These are phyloP conservation scores for Melanopsichium pennsylvanicum DNA, from an alignment of 1,284 basidiomycete species.

Conservation along the genomic window DNA sequence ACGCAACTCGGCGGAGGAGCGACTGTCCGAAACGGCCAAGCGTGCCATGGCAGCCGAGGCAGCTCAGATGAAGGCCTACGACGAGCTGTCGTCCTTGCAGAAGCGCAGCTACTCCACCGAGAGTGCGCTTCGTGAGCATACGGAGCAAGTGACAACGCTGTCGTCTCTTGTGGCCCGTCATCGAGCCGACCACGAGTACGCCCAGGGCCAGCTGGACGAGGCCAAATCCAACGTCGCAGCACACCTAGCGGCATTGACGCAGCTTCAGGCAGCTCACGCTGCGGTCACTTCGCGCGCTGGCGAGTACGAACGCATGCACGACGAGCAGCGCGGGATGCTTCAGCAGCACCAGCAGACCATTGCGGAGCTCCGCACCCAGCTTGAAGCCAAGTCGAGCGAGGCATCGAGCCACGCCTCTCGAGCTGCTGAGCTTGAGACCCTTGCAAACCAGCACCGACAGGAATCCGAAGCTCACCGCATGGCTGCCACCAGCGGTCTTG, in stretches of 20 bases:
- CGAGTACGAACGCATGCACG: conserved; percentile 80
- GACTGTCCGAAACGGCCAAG: conserved; percentile 79
- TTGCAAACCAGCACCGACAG: conserved; percentile 70
- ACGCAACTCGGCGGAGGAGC: conserved; percentile 80
- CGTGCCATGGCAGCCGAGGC: conserved; percentile 85
- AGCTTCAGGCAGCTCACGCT: conserved; percentile 79
- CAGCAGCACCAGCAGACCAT: conserved; percentile 71
- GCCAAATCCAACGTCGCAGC: conserved; percentile 72
- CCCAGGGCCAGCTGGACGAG: conserved; percentile 77
- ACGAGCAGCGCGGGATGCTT: conserved; percentile 54
- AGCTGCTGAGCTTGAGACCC: conserved; percentile 79
- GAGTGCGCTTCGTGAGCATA: conserved; percentile 77
- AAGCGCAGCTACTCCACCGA: conserved; percentile 75
- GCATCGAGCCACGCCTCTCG: conserved; percentile 71
- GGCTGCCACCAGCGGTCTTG: conserved; percentile 56
- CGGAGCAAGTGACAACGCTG: conserved; percentile 78
- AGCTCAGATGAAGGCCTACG: conserved; percentile 75
- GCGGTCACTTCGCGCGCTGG: conserved; percentile 79
- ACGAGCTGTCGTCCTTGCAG: conserved; percentile 79
- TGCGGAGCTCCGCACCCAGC: conserved; percentile 77
- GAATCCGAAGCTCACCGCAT: conserved; percentile 60
- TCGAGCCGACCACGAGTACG: conserved; percentile 78
- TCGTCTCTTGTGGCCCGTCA: conserved; percentile 79
- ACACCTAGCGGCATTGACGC: conserved; percentile 84
- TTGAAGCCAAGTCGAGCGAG: conserved; percentile 69